Conservation (phyloP, 176 grass and related monocot species). For the Saccharum spontaneum region DNA sequence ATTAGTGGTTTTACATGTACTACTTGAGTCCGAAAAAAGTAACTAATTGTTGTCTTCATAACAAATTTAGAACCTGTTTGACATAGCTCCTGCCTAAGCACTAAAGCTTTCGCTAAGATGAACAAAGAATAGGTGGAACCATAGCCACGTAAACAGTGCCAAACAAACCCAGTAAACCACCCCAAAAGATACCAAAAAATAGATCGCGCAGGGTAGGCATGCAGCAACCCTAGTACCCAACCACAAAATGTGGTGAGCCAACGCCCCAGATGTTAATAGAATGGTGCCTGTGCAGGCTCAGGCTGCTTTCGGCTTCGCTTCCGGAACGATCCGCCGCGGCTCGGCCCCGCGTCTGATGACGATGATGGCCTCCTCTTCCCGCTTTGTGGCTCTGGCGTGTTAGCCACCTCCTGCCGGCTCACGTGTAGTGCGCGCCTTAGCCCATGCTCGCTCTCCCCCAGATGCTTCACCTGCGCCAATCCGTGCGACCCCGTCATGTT, state of each 20-base stretch:
- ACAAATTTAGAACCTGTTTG: no score
- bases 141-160: neutral
- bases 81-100: no score
- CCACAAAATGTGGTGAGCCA: neutral
- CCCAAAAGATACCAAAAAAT: neutral
- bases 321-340: constrained; percentile 35
- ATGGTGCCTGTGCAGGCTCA: constrained; percentile 33
- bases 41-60: neutral
- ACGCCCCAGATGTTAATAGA: neutral
- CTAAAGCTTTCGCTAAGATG: neutral
- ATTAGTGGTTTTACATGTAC: no score
- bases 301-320: constrained; percentile 47
- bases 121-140: neutral
- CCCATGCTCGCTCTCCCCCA: constrained; percentile 38
- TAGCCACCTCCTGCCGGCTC: neutral
- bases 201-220: neutral
- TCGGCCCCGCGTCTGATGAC: constrained; percentile 3
- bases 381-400: neutral
- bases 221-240: neutral
- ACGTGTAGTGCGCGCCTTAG: constrained; percentile 27
- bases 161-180: neutral
- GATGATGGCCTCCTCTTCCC: constrained; percentile 32
- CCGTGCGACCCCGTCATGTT: neutral
- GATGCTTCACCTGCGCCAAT: constrained; percentile 38
- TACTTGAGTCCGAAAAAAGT: neutral